Evolutionary conservation across 2,329 filamentous ascomycete species (phyloP), one percentile per base, ranked within the genome.

Genomic region (Colletotrichum sp.): DNA sequence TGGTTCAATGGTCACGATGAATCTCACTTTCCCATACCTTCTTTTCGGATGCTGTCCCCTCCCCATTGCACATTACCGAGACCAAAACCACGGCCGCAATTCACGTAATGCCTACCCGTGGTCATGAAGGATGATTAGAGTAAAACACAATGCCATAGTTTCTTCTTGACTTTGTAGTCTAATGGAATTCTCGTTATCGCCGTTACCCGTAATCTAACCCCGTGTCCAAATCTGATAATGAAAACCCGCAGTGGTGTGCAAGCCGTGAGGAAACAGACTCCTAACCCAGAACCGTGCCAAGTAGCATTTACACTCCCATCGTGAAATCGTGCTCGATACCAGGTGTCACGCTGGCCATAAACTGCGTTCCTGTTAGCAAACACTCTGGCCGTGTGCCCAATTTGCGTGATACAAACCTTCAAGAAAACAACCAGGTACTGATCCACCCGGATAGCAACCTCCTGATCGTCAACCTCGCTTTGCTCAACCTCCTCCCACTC

Each of bases 271-370:
- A 21, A 59, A 26, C 32, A n/a, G 30, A 72, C 49, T 36, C 70
- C 39, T 15, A 62, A 52, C n/a, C 44, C 18, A 49, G 70, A 34
- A 30, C 65, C 55, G 32, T 57, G 28, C 9, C 32, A 28, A 6
- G 21, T 12, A 18, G 26, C 39, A 44, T 59, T 89, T 89, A 98
- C 52, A 98, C 93, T 7, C 95, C 95, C 96, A 98, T 98, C 1
- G 96, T 99, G 84, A 98, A 98, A 84, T 99, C 96, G 85, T 98
- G 95, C 86, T 99, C 96, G 85, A 99, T 99, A 64, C 96, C 96
- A 7, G 97, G 97, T 18, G 96, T 99, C 60, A 99, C 97, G 81
- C 94, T 97, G 39, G 94, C 93, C 88, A 95, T 95, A 85, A 95
- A 95, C 90, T 91, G 71, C 34, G 6, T 28, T 9, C 24, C 15